Percentiles rank a stretch among this genome's conserved stretches.
Evolutionary conservation across 2,329 filamentous ascomycete genomes (phyloP).

Genomic region (Cadophora malorum): DNA sequence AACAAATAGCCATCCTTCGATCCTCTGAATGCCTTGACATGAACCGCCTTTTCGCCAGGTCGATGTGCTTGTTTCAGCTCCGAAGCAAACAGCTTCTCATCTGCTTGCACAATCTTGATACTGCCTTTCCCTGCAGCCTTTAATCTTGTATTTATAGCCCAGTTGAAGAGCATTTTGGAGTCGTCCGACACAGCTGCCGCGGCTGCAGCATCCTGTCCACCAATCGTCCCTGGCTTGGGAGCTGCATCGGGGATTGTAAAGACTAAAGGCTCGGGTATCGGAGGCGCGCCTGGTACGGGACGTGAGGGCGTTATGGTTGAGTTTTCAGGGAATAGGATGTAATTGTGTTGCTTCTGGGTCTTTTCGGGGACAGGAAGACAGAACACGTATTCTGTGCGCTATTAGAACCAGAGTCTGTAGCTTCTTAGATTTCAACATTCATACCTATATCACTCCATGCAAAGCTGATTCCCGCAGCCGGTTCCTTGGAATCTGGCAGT

Average conservation of each 20-base stretch:
- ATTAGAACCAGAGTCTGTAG: not conserved
- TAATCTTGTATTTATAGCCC: slow-evolving; percentile 62
- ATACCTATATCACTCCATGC: slow-evolving; percentile 68
- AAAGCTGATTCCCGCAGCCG: slow-evolving; percentile 61
- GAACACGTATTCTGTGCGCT: slow-evolving; percentile 61
- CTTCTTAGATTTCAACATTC: slow-evolving; percentile 27
- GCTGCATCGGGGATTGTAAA: slow-evolving; percentile 67
- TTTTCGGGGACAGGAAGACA: slow-evolving; percentile 71
- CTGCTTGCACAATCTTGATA: slow-evolving; percentile 57
- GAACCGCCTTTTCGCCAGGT: slow-evolving; percentile 66
- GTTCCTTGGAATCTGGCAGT: slow-evolving; percentile 56
- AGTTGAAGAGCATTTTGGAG: slow-evolving; percentile 65
- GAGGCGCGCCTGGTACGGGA: slow-evolving; percentile 47
- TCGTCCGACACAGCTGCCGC: slow-evolving; percentile 64
- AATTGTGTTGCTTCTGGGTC: slow-evolving; percentile 69
- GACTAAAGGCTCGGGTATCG: slow-evolving; percentile 61
- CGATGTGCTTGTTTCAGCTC: slow-evolving; percentile 62
- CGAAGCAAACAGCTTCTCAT: slow-evolving; percentile 64
- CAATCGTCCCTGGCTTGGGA: slow-evolving; percentile 65
- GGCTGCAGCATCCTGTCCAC: slow-evolving; percentile 55
- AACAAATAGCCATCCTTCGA: slow-evolving; percentile 74
- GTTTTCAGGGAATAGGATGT: slow-evolving; percentile 63
- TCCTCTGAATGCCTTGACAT: slow-evolving; percentile 70
- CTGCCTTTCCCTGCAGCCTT: slow-evolving; percentile 54
- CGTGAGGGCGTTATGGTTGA: slow-evolving; percentile 60